These are phyloP conservation scores for Taxillus chinensis DNA, from an alignment of 164 flowering plant genomes.

Conservation along the genomic window DNA sequence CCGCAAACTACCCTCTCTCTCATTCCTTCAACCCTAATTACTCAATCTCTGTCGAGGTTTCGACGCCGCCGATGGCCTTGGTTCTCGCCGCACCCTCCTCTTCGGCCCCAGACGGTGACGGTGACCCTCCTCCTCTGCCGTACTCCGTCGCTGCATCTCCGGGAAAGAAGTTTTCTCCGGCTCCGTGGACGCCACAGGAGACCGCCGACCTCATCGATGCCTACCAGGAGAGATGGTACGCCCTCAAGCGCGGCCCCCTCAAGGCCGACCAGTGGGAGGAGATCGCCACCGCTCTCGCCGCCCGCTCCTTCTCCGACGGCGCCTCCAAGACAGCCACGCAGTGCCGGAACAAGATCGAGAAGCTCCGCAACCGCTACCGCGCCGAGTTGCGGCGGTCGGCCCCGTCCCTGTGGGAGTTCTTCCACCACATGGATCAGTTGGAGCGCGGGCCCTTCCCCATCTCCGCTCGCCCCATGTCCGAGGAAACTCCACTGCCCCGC, in stretches of 20 bases:
- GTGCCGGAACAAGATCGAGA: slow-evolving; percentile 98
- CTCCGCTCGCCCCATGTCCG: slow-evolving; percentile 29
- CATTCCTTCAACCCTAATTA: too few relatives aligned
- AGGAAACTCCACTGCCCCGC: slow-evolving; percentile 6
- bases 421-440: slow-evolving; percentile 51
- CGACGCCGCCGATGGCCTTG: too few relatives aligned
- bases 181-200: slow-evolving; percentile 72
- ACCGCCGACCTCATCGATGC: slow-evolving; percentile 61
- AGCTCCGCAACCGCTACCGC: slow-evolving; percentile 80
- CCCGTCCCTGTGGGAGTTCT: slow-evolving; percentile 47
- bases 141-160: slow-evolving; percentile 10
- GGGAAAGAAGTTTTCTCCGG: slow-evolving; percentile 32
- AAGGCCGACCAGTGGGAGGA: slow-evolving; percentile 83
- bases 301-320: slow-evolving; percentile 50
- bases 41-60: too few relatives aligned
- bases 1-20: not conserved
- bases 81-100: not conserved
- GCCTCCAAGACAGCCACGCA: slow-evolving; percentile 64
- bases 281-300: slow-evolving; percentile 59
- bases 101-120: not conserved
- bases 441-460: slow-evolving; percentile 52
- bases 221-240: slow-evolving; percentile 81
- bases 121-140: not conserved
- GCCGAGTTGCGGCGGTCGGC: slow-evolving; percentile 36
- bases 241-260: slow-evolving; percentile 65